Base-by-base conservation (phyloP, 495 filamentous ascomycete species). In the Aspergillus funiculosus region DNA sequence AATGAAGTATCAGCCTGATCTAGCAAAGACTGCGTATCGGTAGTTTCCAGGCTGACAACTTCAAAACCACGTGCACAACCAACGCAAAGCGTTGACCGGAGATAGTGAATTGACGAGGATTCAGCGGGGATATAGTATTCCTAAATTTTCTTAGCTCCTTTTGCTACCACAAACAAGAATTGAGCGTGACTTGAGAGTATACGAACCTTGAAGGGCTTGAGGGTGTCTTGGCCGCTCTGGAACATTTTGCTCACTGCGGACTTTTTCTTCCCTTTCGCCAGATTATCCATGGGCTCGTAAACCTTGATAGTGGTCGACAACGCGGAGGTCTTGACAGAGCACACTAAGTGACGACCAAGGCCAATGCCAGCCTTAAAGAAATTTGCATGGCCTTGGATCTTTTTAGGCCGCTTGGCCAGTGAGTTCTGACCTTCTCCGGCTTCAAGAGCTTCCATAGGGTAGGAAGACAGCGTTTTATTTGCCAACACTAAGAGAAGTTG, bases 41-140 rank as follows among this genome's bases (percentile, higher is more conserved):
- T 85, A 0, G 92, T 99, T 61, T 99, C 94, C 18, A 99, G 78
- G 57, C 81, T 87, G 53, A 99, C 94, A 34, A 99, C 89, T 61
- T 99, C 94, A 66, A 99, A 99, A 29, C 94, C 94, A 58, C 86
- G 78, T 3, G 89, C 82, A 66, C 92, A 97, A 26, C 89, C 94
- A 32, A 97, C 92, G 61, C 94, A 99, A 14, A 99, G 78, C 56
- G 94, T 97, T 50, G 87, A 91, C 51, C 89, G 88, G 50, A 99
- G 75, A 77, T 96, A 99, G 62, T 99, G 94, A 18, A 99, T 90
- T 36, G 90, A 95, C 2, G 83, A 88, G 5, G 89, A 91, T 68
- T 99, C 94, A 4, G 89, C 87, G 6, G 94, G 94, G 52, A 99
- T 95, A 66, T 97, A 97, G 59, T 95, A 96, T 72, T 99, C 94